Evolutionary conservation across 2,329 filamentous ascomycete species (phyloP), one percentile per base, ranked within the genome.

Genomic region (Periconia sp.): DNA sequence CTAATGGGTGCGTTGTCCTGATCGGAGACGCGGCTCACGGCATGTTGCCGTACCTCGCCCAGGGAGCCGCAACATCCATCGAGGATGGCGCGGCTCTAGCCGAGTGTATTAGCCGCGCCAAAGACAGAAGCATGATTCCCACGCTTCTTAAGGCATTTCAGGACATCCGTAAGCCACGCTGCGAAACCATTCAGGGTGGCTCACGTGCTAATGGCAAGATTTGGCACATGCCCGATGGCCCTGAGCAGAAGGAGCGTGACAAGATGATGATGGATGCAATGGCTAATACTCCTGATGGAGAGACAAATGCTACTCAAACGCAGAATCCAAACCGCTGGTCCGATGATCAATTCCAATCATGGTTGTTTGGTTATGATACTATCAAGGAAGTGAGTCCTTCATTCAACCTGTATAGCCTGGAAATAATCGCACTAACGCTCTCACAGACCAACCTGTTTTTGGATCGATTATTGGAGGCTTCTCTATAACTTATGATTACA

Each of bases 21-120:
- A 28, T 60, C 4, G 55, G 55, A 10, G 57, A 60, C 34, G 57
- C 57, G 5, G 52, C 55, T 7, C 57, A 60, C 31, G 29, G 53
- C 4, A 57, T 57, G 52, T 39, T 61, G 8, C 56, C 55, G 2
- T 61, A 56, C 42, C 54, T 57, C 53, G 43, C 42, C 6, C 36
- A 52, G 21, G 53, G 85, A 0, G 85, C 85, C 12, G 86, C 86
- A 57, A 82, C 78, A 1, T 79, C 81, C 0, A 70, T 87, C 1
- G 85, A 88, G 56, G 85, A 88, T 39, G 84, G 83, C 0, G 82
- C 83, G 0, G 82, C 84, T 0, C 65, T 87, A 0, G 84, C 84
- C 0, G 71, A 46, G n/a, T 58, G 60, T 0, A 49, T 76, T 3
- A 48, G 38, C 7, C 49, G 65, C 1, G 55, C 73, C 3, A 31